phyloP scores from a whole-genome alignment of 768 basidiomycete species.

The Sistotremastrum niveocremeum region DNA sequence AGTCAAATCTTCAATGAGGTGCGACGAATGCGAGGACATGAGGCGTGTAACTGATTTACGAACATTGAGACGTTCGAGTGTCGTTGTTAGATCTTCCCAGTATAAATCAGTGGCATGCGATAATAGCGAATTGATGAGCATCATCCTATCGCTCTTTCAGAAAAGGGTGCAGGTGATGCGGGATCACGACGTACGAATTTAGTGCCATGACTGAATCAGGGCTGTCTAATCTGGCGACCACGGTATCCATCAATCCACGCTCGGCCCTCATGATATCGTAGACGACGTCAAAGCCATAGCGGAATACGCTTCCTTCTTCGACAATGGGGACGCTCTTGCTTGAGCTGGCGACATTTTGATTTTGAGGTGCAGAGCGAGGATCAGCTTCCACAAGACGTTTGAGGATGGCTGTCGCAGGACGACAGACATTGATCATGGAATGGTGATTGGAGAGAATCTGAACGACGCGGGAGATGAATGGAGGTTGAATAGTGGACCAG shows the following conservation, averaged over 20 bases:
- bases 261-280: slow-evolving; percentile 74
- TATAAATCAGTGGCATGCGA: slow-evolving; percentile 62
- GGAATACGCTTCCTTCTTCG: slow-evolving; percentile 61
- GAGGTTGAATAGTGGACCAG: slow-evolving; percentile 58
- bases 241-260: slow-evolving; percentile 57
- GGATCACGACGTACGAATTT: slow-evolving; percentile 40
- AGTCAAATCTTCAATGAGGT: slow-evolving; percentile 67
- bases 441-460: slow-evolving; percentile 62
- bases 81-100: slow-evolving; percentile 69
- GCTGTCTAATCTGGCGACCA: slow-evolving; percentile 66
- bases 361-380: slow-evolving; percentile 45
- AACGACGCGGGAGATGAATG: slow-evolving; percentile 67
- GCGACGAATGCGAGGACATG: slow-evolving; percentile 70
- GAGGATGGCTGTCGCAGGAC: slow-evolving; percentile 81
- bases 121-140: slow-evolving; percentile 78
- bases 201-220: slow-evolving; percentile 78
- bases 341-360: slow-evolving; percentile 42
- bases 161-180: neutral
- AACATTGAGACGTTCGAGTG: slow-evolving; percentile 64
- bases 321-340: slow-evolving; percentile 39
- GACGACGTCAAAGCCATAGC: slow-evolving; percentile 73
- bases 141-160: slow-evolving; percentile 42
- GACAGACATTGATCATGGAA: slow-evolving; percentile 79
- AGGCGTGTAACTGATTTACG: slow-evolving; percentile 76
- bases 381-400: slow-evolving; percentile 85